Conservation (phyloP, 163 green algal genomes). For the Scenedesmus sp. region DNA sequence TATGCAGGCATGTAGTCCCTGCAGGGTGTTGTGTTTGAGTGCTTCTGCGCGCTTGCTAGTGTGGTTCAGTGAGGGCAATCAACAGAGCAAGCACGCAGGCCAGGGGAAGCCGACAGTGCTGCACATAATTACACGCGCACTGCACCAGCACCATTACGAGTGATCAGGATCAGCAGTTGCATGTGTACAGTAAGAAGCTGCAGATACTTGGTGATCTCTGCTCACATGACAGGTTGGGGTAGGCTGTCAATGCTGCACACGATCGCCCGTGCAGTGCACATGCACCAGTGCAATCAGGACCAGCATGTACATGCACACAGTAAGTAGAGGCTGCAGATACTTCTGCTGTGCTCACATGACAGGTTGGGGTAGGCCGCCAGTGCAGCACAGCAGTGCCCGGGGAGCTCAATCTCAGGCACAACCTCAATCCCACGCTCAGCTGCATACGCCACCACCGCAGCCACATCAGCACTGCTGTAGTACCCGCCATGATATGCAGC, state of each 20-base stretch:
- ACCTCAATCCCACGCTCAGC: conserved; percentile 68
- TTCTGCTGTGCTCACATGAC: conserved; percentile 58
- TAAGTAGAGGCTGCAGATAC: background rate
- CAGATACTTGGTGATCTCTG: background rate
- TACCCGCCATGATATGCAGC: conserved; percentile 33
- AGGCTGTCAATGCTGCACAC: conserved; percentile 68
- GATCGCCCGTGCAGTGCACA: conserved; percentile 61
- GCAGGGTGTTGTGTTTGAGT: too few species aligned
- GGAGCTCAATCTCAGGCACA: conserved; percentile 83
- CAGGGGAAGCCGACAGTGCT: too few species aligned
- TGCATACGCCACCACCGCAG: conserved; percentile 70
- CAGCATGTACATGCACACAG: conserved; percentile 46
- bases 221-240: conserved; percentile 72
- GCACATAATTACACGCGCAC: too few species aligned
- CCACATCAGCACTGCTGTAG: conserved; percentile 57
- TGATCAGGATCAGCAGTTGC: background rate
- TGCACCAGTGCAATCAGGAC: conserved; percentile 77
- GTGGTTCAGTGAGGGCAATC: too few species aligned
- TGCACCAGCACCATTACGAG: too few species aligned
- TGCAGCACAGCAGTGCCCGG: conserved; percentile 76
- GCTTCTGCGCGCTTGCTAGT: too few species aligned
- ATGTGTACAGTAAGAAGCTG: background rate
- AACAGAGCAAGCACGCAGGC: too few species aligned
- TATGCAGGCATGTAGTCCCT: too few species aligned
- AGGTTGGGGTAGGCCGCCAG: conserved; percentile 79